Evolutionary conservation across 2,329 filamentous ascomycete genomes (phyloP), one percentile per base, ranked within the genome.

Genomic region (Oidium heveae): DNA sequence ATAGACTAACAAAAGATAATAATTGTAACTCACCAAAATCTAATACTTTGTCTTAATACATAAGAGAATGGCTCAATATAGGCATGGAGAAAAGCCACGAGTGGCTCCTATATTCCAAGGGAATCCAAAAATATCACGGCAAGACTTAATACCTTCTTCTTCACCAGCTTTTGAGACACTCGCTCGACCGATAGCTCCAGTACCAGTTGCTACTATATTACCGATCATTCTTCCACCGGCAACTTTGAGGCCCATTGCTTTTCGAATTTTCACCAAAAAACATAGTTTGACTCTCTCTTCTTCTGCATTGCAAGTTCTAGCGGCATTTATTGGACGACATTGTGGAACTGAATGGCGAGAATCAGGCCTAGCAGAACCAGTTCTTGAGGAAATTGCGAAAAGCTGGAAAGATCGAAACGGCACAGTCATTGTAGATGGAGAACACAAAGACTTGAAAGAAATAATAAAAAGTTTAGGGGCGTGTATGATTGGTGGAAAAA

Each of bases 301-400:
- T 0, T 79, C 87, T 0, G 86, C 91, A 0, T 71, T 98, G 5
- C 81, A 89, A 66, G 78, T 84, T 50, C 74, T 98, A 34, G 88
- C 91, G 20, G 75, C 77, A 0, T 98, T 98, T 66, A 83, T 98
- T 54, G 93, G 91, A 12, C 82, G 85, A 61, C 84, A 94, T 67
- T 98, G 91, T 66, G 91, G 91, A 36, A 88, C 88, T 56, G 86
- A 81, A 80, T 98, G 91, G 91, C 79, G 89, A 62, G 88, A 96
- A 69, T 87, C 94, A 66, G 89, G 93, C 0, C 72, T 95, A 34
- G 91, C 88, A 2, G 93, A 98, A 67, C 82, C 82, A 60, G 86
- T 95, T 13, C 70, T 98, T 37, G 91, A 98, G 63, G 91, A 96
- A 67, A 79, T 88, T 8, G 88, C 91, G 0, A 83, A 84, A 66